Conservation (phyloP, 371 early-diverging fungal species). For the Batrachochytrium dendrobatidis region DNA sequence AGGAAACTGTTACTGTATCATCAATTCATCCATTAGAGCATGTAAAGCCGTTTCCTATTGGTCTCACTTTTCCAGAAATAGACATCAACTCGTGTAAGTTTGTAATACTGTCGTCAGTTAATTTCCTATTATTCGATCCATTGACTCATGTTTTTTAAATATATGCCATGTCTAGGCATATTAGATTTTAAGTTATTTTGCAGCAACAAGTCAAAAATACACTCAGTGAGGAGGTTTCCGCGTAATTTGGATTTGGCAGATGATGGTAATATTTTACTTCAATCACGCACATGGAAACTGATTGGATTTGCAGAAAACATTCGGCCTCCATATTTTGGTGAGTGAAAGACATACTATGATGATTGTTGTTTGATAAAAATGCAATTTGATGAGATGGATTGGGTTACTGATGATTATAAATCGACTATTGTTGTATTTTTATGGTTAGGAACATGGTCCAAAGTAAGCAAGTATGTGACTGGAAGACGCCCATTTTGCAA, state of each 20-base stretch:
- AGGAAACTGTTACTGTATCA: conserved; percentile 36
- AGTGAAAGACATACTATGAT: too few species aligned
- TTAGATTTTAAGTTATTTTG: neutral
- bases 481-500: conserved; percentile 56
- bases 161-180: neutral
- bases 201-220: neutral
- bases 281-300: conserved; percentile 54
- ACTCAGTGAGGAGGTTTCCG: neutral
- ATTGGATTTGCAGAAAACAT: conserved; percentile 64
- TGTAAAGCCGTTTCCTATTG: neutral
- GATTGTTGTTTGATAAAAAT: too few species aligned
- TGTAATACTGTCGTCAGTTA: neutral
- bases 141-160: neutral
- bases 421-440: neutral
- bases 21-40: conserved; percentile 9
- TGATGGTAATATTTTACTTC: conserved; percentile 27
- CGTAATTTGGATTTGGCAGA: conserved; percentile 9
- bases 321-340: conserved; percentile 74
- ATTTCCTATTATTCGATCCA: conserved; percentile 7
- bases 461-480: conserved; percentile 43
- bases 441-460: conserved; percentile 65
- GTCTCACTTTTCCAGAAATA: neutral
- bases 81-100: conserved; percentile 1
- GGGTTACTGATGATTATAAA: neutral
- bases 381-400: too few species aligned